Evolutionary conservation across 495 filamentous ascomycete species (phyloP).

Genomic region (Lasiosphaeria ovina): DNA sequence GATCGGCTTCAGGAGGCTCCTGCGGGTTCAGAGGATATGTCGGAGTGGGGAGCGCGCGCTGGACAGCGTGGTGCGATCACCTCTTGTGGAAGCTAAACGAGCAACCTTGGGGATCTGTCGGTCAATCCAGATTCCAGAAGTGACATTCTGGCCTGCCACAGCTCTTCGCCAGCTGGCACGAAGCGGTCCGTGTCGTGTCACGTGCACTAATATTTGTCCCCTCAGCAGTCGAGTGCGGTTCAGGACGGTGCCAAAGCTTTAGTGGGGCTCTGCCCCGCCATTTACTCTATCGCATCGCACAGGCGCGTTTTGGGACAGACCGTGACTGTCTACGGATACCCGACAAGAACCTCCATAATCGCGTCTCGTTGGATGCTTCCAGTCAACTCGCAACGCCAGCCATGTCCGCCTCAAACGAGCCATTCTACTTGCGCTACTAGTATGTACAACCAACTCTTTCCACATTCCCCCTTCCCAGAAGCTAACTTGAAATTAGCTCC

Average conservation of each 20-base stretch:
- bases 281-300: conserved; percentile 3
- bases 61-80: conserved; percentile 17
- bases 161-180: conserved; percentile 21
- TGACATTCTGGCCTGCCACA: conserved; percentile 31
- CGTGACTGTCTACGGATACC: not conserved
- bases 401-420: conserved; percentile 54
- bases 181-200: conserved; percentile 12
- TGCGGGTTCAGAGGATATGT: conserved; percentile 13
- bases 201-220: conserved; percentile 13
- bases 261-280: conserved; percentile 31
- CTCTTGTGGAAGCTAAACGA: conserved; percentile 20
- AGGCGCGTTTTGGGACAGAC: not conserved
- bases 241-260: not conserved
- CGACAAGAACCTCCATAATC: conserved; percentile 12
- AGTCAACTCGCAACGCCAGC: conserved; percentile 16
- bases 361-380: not conserved
- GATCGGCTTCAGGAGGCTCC: conserved; percentile 13
- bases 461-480: not conserved
- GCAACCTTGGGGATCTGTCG: conserved; percentile 25
- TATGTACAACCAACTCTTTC: conserved; percentile 41
- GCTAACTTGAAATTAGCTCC: conserved; percentile 61
- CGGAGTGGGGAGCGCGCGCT: conserved; percentile 15
- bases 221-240: too few species aligned
- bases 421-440: conserved; percentile 98
- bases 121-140: conserved; percentile 21